Evolutionary conservation across 306 rosid species (phyloP).

Genomic region (Quillaja saponaria): DNA sequence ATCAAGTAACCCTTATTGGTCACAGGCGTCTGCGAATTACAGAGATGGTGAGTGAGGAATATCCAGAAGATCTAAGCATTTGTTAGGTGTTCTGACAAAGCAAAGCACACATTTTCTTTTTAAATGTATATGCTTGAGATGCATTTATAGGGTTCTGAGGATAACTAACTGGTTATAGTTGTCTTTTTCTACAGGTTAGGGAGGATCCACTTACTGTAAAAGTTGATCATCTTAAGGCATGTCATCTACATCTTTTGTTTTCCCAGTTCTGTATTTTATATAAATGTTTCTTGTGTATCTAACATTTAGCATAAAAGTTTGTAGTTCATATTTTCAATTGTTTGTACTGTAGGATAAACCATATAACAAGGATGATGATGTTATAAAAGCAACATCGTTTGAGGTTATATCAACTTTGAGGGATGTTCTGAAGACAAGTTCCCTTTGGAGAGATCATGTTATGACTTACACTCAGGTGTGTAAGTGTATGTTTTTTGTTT

Average conservation of each 20-base stretch:
- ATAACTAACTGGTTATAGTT: background rate
- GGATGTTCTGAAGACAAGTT: conserved; percentile 95
- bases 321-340: conserved; percentile 7
- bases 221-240: conserved; percentile 98
- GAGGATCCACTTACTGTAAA: conserved; percentile 97
- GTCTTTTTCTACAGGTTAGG: conserved; percentile 57
- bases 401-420: conserved; percentile 95
- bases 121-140: conserved; percentile 16
- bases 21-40: conserved; percentile 90
- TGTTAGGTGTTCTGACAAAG: conserved; percentile 1
- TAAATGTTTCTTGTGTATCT: conserved; percentile 20
- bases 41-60: conserved; percentile 72
- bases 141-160: conserved; percentile 14
- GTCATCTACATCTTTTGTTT: conserved; percentile 27
- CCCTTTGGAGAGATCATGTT: conserved; percentile 99
- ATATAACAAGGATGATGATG: conserved; percentile 88
- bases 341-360: conserved; percentile 71
- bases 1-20: conserved; percentile 91
- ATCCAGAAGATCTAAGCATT: conserved; percentile 30
- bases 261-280: conserved; percentile 10
- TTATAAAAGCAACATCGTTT: conserved; percentile 91
- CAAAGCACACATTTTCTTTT: conserved; percentile 5
- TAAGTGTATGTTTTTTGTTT: conserved; percentile 5
- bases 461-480: conserved; percentile 92
- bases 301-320: background rate